These are phyloP conservation scores for Didymella pinodella DNA, from an alignment of 2,329 filamentous ascomycete species.

Conservation along the genomic window DNA sequence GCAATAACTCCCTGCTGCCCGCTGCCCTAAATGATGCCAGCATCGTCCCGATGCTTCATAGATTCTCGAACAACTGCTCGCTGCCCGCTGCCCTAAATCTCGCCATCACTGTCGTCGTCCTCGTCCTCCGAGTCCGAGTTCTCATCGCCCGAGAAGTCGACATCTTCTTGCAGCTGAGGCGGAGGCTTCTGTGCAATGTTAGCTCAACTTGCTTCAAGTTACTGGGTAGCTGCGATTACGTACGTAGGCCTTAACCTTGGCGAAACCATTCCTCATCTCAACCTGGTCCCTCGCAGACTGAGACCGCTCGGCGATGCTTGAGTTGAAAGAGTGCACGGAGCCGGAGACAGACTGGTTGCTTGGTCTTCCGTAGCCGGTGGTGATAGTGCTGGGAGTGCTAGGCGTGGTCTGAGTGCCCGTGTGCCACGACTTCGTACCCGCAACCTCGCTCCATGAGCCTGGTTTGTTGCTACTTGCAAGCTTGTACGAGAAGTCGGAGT, in stretches of 20 bases:
- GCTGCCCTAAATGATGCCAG: not conserved
- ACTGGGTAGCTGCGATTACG: slow-evolving; percentile 8
- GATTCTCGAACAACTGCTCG: not conserved
- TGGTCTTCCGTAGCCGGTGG: slow-evolving; percentile 32
- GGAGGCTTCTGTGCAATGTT: not conserved
- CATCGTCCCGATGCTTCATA: not conserved
- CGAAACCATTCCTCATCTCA: slow-evolving; percentile 28
- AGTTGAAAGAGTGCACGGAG: slow-evolving; percentile 32
- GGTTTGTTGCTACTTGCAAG: slow-evolving; percentile 9
- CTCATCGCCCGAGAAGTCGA: slow-evolving; percentile 50
- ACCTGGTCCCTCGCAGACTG: slow-evolving; percentile 12
- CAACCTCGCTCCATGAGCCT: slow-evolving; percentile 23
- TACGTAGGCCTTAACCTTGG: slow-evolving; percentile 46
- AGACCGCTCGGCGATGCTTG: slow-evolving; percentile 39
- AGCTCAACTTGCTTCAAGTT: not conserved
- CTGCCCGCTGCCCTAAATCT: slow-evolving; percentile 15
- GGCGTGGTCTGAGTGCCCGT: slow-evolving; percentile 25
- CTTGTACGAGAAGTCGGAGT: slow-evolving; percentile 26
- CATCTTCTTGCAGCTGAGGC: slow-evolving; percentile 40
- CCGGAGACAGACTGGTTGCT: slow-evolving; percentile 22
- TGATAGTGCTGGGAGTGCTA: slow-evolving; percentile 21
- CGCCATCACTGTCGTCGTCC: slow-evolving; percentile 46
- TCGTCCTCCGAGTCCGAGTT: slow-evolving; percentile 46
- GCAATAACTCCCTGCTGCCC: not conserved
- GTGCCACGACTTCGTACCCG: slow-evolving; percentile 36